Percentiles rank a stretch among this genome's conserved stretches.
phyloP scores from a whole-genome alignment of 805 yeast species.

The Candida caryicola region DNA sequence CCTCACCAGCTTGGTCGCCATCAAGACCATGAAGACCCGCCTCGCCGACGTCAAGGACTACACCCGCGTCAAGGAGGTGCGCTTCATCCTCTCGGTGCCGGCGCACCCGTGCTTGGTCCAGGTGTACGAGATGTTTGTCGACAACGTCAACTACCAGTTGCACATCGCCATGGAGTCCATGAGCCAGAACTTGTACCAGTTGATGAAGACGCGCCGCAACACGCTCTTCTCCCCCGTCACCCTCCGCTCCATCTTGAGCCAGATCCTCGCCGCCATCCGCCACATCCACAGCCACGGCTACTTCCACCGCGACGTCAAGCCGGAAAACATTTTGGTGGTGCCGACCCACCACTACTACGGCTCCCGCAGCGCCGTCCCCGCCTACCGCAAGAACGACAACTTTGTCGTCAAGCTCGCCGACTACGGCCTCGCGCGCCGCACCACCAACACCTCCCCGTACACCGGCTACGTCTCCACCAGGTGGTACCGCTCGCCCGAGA shows the following conservation, averaged over 20 bases:
- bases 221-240: slow-evolving; percentile 55
- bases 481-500: slow-evolving; percentile 86
- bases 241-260: slow-evolving; percentile 64
- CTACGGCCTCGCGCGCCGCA: slow-evolving; percentile 71
- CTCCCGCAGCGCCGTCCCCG: slow-evolving; percentile 37
- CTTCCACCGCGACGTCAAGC: slow-evolving; percentile 90
- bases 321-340: slow-evolving; percentile 81
- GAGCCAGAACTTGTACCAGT: slow-evolving; percentile 77
- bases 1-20: slow-evolving; percentile 55
- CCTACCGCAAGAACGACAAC: slow-evolving; percentile 34
- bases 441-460: slow-evolving; percentile 50
- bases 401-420: slow-evolving; percentile 76
- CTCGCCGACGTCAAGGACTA: slow-evolving; percentile 35
- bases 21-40: slow-evolving; percentile 70
- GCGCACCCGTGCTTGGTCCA: slow-evolving; percentile 72
- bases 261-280: slow-evolving; percentile 69
- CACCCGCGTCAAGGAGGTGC: slow-evolving; percentile 56
- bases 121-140: slow-evolving; percentile 77
- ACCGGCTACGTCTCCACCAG: slow-evolving; percentile 81
- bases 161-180: slow-evolving; percentile 88
- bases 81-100: slow-evolving; percentile 63
- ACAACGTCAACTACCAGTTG: slow-evolving; percentile 52
- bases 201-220: slow-evolving; percentile 61
- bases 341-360: slow-evolving; percentile 56
- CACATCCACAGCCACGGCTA: slow-evolving; percentile 73